phyloP scores from a whole-genome alignment of 2,329 filamentous ascomycete species.

The Apiospora sp. region DNA sequence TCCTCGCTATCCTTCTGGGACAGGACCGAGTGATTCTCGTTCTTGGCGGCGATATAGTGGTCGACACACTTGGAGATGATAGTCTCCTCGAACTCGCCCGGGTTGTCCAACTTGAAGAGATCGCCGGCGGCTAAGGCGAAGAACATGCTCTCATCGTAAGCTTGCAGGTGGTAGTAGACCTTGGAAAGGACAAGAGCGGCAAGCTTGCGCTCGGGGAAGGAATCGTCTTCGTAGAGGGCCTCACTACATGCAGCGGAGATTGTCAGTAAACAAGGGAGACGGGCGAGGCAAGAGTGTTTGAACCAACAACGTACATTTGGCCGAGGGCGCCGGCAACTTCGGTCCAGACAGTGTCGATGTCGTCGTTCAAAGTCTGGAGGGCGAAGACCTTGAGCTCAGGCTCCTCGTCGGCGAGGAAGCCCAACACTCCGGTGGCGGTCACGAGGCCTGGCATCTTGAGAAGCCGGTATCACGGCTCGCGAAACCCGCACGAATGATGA shows the following conservation, averaged over 20 bases:
- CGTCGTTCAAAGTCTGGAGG: constrained; percentile 91
- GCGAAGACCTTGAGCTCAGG: constrained; percentile 94
- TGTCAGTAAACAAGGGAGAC: not conserved
- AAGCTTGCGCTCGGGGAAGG: constrained; percentile 91
- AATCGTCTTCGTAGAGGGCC: constrained; percentile 95
- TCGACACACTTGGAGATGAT: constrained; percentile 99
- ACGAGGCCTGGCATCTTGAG: constrained; percentile 86
- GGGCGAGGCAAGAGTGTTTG: not conserved
- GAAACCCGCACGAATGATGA: constrained; percentile 3
- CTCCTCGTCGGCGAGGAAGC: constrained; percentile 95
- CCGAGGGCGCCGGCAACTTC: constrained; percentile 92
- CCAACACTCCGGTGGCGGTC: constrained; percentile 92
- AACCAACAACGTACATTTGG: constrained; percentile 73
- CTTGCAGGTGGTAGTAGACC: constrained; percentile 98
- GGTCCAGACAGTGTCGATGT: constrained; percentile 97
- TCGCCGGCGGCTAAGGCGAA: constrained; percentile 95
- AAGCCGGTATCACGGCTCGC: constrained; percentile 3
- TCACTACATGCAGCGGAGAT: constrained; percentile 66
- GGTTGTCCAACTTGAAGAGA: constrained; percentile 89
- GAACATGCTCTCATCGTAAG: constrained; percentile 99
- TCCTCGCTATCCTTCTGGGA: constrained; percentile 49
- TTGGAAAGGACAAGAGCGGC: constrained; percentile 95
- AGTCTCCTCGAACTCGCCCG: constrained; percentile 97
- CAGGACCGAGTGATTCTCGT: constrained; percentile 57
- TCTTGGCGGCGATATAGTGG: constrained; percentile 86